Base-by-base conservation (phyloP, 2,329 filamentous ascomycete species). In the Cladosporium velox region DNA sequence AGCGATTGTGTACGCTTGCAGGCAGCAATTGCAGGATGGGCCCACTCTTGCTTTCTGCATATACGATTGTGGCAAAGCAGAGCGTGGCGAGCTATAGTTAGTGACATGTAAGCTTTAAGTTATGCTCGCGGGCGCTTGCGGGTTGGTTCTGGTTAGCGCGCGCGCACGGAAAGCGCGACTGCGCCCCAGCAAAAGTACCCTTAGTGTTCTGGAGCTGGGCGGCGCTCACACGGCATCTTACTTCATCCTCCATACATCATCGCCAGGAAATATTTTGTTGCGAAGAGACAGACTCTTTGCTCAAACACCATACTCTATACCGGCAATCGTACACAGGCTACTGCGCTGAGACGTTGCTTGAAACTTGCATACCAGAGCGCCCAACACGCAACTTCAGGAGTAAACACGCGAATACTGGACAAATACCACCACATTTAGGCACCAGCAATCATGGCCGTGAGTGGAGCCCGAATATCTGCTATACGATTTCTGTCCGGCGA, bases 311-410 rank as follows among this genome's bases (percentile, higher is more conserved):
- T 24, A 3, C 41, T 47, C 41, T 47, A 21, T 47, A 21, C 41
- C 10, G n/a, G 41, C 41, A 47, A 47, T 34, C 32, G 18, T 34
- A 21, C 26, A 32, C 52, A 21, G 28, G 28, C 30, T 3, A 55
- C 10, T 18, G 15, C 15, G 18, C 35, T 28, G 59, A 35, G 41
- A 38, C 59, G 38, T 61, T 51, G 41, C 47, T 61, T 47, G 38
- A 8, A 26, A 34, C 59, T 61, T 52, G 59, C 47, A 61, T 61
- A 61, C 44, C 59, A 61, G 44, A 14, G 28, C 21, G 11, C 44
- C n/a, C 41, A 47, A 52, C 59, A 52, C 15, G n/a, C 28, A 47
- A n/a, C 34, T 61, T 61, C 59, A 61, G 59, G 59, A 61, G 59
- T 61, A 61, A 52, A 26, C 44, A 61, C 44, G 30, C 41, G n/a